Evolutionary conservation across 169 alveolate genomes (phyloP), one percentile per base, ranked within the genome.

Genomic region (Eimeria necatrix): DNA sequence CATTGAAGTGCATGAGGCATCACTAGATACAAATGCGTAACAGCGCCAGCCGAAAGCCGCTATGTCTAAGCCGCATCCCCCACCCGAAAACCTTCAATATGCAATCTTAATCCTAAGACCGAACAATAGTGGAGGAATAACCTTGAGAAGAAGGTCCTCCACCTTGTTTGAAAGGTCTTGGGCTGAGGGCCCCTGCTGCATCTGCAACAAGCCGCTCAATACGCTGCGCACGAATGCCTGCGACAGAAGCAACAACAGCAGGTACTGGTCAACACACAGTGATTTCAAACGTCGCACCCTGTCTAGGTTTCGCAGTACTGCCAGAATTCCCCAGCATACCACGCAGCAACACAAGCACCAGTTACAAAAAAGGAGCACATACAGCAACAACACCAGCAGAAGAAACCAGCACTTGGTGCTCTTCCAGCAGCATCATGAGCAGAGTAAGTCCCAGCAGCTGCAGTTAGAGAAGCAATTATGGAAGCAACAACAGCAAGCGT

Each of bases 171-270:
- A n/a, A 22, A 89, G 68, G 22, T 89, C 94, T 7, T 71, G 74
- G 9, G 89, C 94, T 8, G 94, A 53, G 46, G 70, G 53, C 53
- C 91, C 89, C 60, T 81, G 91, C 94, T 89, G 94, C 73, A 52
- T 14, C 61, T 89, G 94, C 24, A 74, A 51, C 59, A 89, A 48
- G 3, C 22, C 24, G 24, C 24, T 32, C 87, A 76, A 48, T 20
- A 76, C 87, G 61, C 24, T 49, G 64, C 59, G 87, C 64, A 76
- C 61, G 48, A 76, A 49, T 4, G 56, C 61, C 87, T 41, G 61
- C 32, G 2, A 60, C 87, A 76, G n/a, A 10, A 32, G 52, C 83
- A 71, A 48, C 52, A 71, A 41, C 4, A 71, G 83, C 51, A 71
- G 1, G 2, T 10, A 26, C 41, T 32, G 41, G 41, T 32, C 41